Evolutionary conservation across 306 rosid species (phyloP).

Genomic region (Lupinus albus): DNA sequence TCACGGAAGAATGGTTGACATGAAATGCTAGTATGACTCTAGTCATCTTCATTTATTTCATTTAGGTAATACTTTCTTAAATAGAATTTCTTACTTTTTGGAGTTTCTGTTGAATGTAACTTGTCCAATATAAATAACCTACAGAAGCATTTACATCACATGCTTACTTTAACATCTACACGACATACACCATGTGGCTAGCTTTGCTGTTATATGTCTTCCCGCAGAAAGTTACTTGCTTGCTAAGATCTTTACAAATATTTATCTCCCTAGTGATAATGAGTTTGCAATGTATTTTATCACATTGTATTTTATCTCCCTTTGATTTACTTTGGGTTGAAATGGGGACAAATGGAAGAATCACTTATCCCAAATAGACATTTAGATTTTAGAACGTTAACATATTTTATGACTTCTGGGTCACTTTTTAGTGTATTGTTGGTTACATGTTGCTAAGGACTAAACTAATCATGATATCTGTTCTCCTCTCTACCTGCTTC

Average conservation of each 20-base stretch:
- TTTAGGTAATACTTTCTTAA: neutral
- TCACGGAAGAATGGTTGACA: too few relatives aligned
- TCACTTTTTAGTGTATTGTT: neutral
- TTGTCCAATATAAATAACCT: neutral
- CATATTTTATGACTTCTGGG: neutral
- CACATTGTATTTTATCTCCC: neutral
- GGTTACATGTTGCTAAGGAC: neutral
- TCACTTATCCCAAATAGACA: neutral
- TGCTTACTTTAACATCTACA: neutral
- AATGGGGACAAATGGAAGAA: neutral
- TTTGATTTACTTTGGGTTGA: constrained; percentile 2
- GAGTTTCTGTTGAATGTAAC: neutral
- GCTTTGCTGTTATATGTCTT: constrained; percentile 7
- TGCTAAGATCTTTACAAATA: neutral
- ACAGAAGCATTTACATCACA: neutral
- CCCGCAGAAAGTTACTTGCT: neutral
- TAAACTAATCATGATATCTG: neutral
- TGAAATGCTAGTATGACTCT: neutral
- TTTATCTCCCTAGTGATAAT: neutral
- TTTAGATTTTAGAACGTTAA: constrained; percentile 11
- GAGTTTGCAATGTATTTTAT: neutral
- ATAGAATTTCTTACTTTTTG: neutral
- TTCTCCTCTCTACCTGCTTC: neutral
- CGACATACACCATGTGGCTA: neutral
- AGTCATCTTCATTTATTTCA: constrained; percentile 25